Conservation (phyloP, 2,329 filamentous ascomycete genomes). For the Exophiala sp. region DNA sequence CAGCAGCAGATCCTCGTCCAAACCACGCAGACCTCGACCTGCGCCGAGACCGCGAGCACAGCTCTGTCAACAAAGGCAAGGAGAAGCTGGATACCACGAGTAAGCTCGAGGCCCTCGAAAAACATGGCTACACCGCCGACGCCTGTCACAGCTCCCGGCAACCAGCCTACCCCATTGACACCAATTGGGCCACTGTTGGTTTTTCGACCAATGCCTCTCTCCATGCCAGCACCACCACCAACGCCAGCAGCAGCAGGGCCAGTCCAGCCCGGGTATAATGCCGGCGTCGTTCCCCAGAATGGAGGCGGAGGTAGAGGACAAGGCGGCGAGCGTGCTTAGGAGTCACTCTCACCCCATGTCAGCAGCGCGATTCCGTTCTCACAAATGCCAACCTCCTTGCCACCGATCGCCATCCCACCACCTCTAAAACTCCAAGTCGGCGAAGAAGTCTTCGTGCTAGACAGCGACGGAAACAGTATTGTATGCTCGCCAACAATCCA, state of each 20-base stretch:
- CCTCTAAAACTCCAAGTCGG: not conserved
- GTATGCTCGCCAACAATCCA: not conserved
- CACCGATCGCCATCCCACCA: not conserved
- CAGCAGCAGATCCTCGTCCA: too few species aligned
- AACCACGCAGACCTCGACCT: too few species aligned
- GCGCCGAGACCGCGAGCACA: not conserved
- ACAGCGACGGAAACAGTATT: constrained; percentile 4
- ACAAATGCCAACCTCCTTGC: not conserved
- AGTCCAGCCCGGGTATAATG: too few species aligned
- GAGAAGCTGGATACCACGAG: too few species aligned
- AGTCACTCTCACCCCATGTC: too few species aligned
- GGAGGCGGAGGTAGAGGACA: too few species aligned
- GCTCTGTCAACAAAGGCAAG: too few species aligned
- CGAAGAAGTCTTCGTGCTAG: constrained; percentile 6
- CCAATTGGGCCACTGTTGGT: not conserved
- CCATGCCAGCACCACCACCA: not conserved
- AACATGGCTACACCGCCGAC: not conserved
- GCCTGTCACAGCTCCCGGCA: not conserved
- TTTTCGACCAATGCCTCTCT: not conserved
- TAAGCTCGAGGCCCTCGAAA: not conserved
- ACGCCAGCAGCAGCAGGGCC: too few species aligned
- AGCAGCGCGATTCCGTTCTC: not conserved
- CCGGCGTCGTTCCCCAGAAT: too few species aligned
- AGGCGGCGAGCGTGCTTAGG: too few species aligned
- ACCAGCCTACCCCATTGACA: not conserved